Evolutionary conservation across 2,329 filamentous ascomycete genomes (phyloP), one percentile per base, ranked within the genome.

Genomic region (Monilinia laxa): DNA sequence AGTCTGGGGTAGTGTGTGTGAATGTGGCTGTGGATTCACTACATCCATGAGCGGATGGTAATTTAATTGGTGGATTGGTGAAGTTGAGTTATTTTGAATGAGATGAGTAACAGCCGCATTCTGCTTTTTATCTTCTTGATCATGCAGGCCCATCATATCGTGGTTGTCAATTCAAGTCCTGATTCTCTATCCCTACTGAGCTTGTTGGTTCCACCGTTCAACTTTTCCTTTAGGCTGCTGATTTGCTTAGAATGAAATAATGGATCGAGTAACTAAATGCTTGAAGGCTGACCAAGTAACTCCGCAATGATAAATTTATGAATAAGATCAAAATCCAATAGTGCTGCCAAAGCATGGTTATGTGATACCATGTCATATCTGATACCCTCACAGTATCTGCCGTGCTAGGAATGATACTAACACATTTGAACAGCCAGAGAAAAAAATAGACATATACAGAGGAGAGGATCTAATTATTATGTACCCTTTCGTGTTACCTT

Each of bases 1-100:
- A 60, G 23, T 60, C 28, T 49, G 42, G 42, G 57, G 57, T 60
- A 6, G 28, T 40, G 57, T 60, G 3, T 12, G 23, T 49, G 7
- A 35, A 16, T 47, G 28, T 59, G 57, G 42, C 25, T 49, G 28
- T 35, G 6, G 4, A 49, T 18, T 12, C 16, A 49, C 7, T 49
- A 23, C 42, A 60, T 23, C 12, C 25, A 2, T 18, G 7, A 49
- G 28, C 6, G 12, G 3, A 23, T 23, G 11, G 3, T 11, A 49
- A 18, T 18, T 35, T 3, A 14, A 12, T 35, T 35, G 4, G 1
- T n/a, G 20, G 7, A 35, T 5, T 16, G 12, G 28, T 31, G n/a
- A 3, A n/a, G 16, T 6, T 49, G 9, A 28, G 16, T 2, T 11
- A 0, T 49, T 18, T 23, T 5, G 12, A 2, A 49, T 35, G 6